A percentile compares a stretch with the other conserved stretches of the same genome.
Conservation (phyloP, 441 rosid species). For the Eruca vesicaria region DNA sequence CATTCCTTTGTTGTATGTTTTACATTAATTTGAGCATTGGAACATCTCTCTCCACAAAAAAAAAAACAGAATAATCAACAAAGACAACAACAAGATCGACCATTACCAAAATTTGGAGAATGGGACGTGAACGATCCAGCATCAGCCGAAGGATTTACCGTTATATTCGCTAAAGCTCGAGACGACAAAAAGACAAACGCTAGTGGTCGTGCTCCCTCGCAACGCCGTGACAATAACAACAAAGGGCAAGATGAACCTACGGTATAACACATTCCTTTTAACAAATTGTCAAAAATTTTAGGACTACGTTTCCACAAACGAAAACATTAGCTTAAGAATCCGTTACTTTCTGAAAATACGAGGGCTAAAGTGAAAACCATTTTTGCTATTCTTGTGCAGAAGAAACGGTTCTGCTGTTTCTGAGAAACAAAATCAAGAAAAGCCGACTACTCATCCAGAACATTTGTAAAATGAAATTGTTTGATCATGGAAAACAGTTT, state of each 20-base stretch:
- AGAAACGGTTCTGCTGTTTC: background rate
- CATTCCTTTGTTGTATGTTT: background rate
- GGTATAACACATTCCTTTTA: constrained; percentile 17
- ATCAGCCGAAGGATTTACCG: constrained; percentile 83
- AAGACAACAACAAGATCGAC: constrained; percentile 62
- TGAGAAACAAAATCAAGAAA: background rate
- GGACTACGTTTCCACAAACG: background rate
- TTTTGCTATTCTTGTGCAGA: background rate
- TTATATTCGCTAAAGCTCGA: constrained; percentile 80
- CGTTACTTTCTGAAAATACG: background rate
- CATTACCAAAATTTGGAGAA: constrained; percentile 88
- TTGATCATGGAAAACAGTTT: constrained; percentile 26
- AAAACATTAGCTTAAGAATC: background rate
- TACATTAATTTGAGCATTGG: background rate
- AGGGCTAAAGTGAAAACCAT: constrained; percentile 3
- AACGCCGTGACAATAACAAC: constrained; percentile 32
- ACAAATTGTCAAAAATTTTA: background rate
- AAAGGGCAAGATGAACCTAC: constrained; percentile 30
- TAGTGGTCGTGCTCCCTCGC: constrained; percentile 32
- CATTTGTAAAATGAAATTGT: constrained; percentile 21
- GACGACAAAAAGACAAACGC: constrained; percentile 68
- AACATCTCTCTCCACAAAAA: background rate
- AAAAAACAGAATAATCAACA: constrained; percentile 25
- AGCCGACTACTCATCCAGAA: background rate
- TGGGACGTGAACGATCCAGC: constrained; percentile 95